These are phyloP conservation scores for Dioszegia crocea DNA, from an alignment of 768 basidiomycete species.

Conservation along the genomic window DNA sequence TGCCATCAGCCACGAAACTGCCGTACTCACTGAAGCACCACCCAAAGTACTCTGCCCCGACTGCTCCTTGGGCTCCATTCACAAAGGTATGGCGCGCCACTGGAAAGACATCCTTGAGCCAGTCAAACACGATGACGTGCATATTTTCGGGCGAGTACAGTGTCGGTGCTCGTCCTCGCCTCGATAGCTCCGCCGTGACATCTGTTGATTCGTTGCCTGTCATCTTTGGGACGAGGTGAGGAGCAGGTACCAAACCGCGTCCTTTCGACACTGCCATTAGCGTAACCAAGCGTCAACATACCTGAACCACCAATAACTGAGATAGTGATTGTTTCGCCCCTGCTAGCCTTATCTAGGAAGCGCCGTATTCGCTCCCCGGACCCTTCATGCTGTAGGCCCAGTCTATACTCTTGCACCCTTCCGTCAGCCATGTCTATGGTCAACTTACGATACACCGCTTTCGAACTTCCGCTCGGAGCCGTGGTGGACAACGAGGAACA, in stretches of 20 bases:
- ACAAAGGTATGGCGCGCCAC: conserved; percentile 29
- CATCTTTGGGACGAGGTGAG: not conserved
- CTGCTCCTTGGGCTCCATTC: conserved; percentile 42
- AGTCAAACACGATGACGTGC: conserved; percentile 42
- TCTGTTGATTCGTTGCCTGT: no score
- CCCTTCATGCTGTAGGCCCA: conserved; percentile 17
- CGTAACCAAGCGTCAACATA: conserved; percentile 1
- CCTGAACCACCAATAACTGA: conserved; percentile 45
- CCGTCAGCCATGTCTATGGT: not conserved
- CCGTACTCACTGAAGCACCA: conserved; percentile 39
- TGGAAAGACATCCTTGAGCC: conserved; percentile 39
- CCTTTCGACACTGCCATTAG: conserved; percentile 39
- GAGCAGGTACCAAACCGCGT: conserved; percentile 23
- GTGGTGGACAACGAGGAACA: not conserved
- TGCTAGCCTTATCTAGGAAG: conserved; percentile 38
- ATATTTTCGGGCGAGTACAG: conserved; percentile 44
- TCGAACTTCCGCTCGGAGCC: not conserved
- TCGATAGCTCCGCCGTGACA: no score
- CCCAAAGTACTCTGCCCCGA: conserved; percentile 35
- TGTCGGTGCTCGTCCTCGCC: conserved; percentile 15
- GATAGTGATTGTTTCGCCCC: conserved; percentile 36
- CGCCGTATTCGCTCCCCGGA: conserved; percentile 34
- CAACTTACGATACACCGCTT: not conserved
- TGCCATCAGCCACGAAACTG: conserved; percentile 1
- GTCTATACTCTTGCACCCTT: not conserved